These are phyloP conservation scores for Capniomyces stellatus DNA, from an alignment of 371 early-diverging fungal genomes.

Conservation along the genomic window DNA sequence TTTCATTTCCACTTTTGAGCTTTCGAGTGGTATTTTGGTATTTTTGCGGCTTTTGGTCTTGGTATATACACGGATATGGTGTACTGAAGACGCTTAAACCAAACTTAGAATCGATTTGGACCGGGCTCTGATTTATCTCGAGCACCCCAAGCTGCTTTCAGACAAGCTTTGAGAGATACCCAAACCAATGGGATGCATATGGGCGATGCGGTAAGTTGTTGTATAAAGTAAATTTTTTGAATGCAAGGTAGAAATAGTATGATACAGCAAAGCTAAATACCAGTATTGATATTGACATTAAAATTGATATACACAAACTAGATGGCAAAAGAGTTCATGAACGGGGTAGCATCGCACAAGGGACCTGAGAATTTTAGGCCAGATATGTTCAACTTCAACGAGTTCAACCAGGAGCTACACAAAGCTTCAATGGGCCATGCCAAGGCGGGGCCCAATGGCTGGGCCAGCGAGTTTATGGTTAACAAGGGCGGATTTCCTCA, in stretches of 20 bases:
- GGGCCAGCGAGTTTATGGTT: slow-evolving; percentile 51
- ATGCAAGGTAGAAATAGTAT: too few relatives aligned
- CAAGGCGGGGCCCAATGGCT: slow-evolving; percentile 24
- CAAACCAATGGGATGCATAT: slow-evolving; percentile 11
- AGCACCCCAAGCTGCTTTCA: slow-evolving; percentile 32
- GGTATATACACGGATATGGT: too few relatives aligned
- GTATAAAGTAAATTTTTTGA: too few relatives aligned
- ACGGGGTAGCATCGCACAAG: background rate
- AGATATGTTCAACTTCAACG: slow-evolving; percentile 23
- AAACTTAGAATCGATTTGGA: slow-evolving; percentile 41
- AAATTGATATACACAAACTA: slow-evolving; percentile 1
- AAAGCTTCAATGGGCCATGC: slow-evolving; percentile 4
- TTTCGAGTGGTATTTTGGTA: too few relatives aligned
- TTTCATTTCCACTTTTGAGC: background rate
- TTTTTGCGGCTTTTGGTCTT: background rate
- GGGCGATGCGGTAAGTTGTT: slow-evolving; percentile 12
- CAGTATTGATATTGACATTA: background rate
- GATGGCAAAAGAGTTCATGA: slow-evolving; percentile 10
- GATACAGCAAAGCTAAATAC: too few relatives aligned
- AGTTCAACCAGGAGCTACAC: slow-evolving; percentile 24
- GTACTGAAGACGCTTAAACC: too few relatives aligned
- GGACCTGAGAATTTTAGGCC: slow-evolving; percentile 6
- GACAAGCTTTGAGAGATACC: slow-evolving; percentile 25
- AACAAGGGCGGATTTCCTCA: slow-evolving; percentile 21
- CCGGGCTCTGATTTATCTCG: slow-evolving; percentile 21